Evolutionary conservation across 2,329 filamentous ascomycete species (phyloP), one percentile per base, ranked within the genome.

Genomic region (Aspergillus japonicus): DNA sequence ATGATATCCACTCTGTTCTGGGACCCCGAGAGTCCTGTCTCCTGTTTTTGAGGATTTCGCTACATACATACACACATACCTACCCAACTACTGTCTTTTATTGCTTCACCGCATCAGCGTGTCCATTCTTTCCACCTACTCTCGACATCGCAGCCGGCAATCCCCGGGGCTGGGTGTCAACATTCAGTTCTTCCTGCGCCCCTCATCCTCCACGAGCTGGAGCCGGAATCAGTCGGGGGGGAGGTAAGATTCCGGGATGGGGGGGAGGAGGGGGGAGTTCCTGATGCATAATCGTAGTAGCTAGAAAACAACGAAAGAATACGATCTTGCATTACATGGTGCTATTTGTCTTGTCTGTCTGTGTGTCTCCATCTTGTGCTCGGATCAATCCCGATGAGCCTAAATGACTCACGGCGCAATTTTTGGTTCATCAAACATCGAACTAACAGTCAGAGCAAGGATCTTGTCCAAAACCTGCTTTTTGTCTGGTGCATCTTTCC

Each of bases 1-100:
- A 66, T 67, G 65, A 67, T 67, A 67, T 67, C 65, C 65, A 66
- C 65, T 67, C 50, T 62, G 63, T 66, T 67, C 62, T 63, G 62
- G 60, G 54, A 44, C 39, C 39, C 50, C 44, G 53, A 54, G 56
- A 58, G 57, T 61, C 60, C n/a, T 10, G 16, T n/a, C n/a, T n/a
- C 16, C 19, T n/a, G 14, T 44, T 44, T 19, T n/a, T 8, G 39
- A 44, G 39, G 39, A 44, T 44, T 19, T 19, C 6, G 14, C 16
- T 44, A 35, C 33, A 35, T 44, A 16, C 16, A 16, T n/a, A 44
- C 39, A 16, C 8, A 16, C 14, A 12, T 19, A 19, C 14, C 39
- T n/a, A 44, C 39, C 39, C 8, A 8, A 8, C 7, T 29, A 44
- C 39, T 14, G 16, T 35, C 33, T 35, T 8, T 16, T 44, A 44